Evolutionary conservation across 2,329 filamentous ascomycete species (phyloP).

Genomic region (Lachnellula cervina): DNA sequence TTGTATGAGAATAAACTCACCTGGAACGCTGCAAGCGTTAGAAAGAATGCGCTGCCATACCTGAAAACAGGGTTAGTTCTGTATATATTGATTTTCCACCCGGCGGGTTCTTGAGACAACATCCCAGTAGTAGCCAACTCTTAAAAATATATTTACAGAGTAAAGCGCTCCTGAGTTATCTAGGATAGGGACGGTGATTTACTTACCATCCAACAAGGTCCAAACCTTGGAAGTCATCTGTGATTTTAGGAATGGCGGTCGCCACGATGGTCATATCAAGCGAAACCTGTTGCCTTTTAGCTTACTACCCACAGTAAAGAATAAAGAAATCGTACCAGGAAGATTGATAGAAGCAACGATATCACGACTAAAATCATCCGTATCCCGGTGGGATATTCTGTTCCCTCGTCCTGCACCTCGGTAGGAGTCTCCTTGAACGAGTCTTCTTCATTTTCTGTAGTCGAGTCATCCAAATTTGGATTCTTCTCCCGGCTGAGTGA

Average conservation of each 20-base stretch:
- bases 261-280: constrained; percentile 49
- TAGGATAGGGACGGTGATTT: too few species aligned
- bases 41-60: constrained; percentile 49
- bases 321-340: constrained; percentile 33
- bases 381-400: constrained; percentile 27
- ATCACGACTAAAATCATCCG: constrained; percentile 39
- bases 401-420: constrained; percentile 10
- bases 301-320: not conserved
- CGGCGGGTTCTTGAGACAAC: too few species aligned
- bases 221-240: constrained; percentile 45
- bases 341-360: constrained; percentile 44
- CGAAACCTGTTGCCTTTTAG: constrained; percentile 17
- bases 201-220: constrained; percentile 47
- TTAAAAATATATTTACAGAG: too few species aligned
- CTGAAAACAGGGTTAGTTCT: too few species aligned
- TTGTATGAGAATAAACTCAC: too few species aligned
- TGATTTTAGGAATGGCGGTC: constrained; percentile 53
- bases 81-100: too few species aligned
- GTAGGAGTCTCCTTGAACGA: constrained; percentile 8
- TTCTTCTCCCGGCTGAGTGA: constrained; percentile 16
- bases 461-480: constrained; percentile 3
- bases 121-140: too few species aligned
- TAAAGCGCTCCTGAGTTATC: too few species aligned
- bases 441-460: constrained; percentile 17
- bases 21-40: constrained; percentile 38